Percentiles rank a stretch among this genome's conserved stretches.
phyloP scores from a whole-genome alignment of 225 moss, liverwort and hornwort genomes.

The Anthoceros angustus region DNA sequence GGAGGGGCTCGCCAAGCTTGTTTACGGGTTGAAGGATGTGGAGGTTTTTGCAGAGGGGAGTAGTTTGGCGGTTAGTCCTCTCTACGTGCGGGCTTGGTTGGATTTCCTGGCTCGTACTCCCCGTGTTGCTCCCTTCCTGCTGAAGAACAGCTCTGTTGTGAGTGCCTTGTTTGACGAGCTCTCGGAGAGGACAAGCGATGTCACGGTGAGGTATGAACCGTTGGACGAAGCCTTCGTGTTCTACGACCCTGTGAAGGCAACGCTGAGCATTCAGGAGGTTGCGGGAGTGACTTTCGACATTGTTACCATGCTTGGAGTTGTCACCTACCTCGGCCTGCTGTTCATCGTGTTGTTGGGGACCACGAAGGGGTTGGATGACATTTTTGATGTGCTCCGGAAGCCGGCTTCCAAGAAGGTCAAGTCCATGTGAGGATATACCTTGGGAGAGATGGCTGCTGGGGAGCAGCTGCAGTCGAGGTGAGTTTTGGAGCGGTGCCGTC shows the following conservation, averaged over 20 bases:
- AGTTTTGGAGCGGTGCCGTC: too few species aligned
- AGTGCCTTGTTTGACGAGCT: conserved; percentile 72
- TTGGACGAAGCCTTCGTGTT: conserved; percentile 91
- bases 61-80: conserved; percentile 54
- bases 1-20: conserved; percentile 71
- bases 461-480: too few species aligned
- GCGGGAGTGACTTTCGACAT: conserved; percentile 98
- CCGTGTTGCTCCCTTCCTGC: conserved; percentile 77
- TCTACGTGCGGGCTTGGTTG: conserved; percentile 69
- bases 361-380: conserved; percentile 42
- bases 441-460: too few species aligned
- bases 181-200: conserved; percentile 64
- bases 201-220: conserved; percentile 58
- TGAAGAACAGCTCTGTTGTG: conserved; percentile 63
- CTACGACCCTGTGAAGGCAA: conserved; percentile 68
- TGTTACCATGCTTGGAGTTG: conserved; percentile 68
- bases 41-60: conserved; percentile 84
- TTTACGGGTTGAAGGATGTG: conserved; percentile 59
- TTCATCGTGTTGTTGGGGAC: conserved; percentile 64
- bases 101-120: conserved; percentile 61
- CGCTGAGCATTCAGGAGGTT: conserved; percentile 84
- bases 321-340: conserved; percentile 58
- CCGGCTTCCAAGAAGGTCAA: conserved; percentile 1
- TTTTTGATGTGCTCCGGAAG: conserved; percentile 1
- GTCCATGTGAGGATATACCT: background rate